phyloP scores from a whole-genome alignment of 805 yeast species.

The Candida yuanshanica region DNA sequence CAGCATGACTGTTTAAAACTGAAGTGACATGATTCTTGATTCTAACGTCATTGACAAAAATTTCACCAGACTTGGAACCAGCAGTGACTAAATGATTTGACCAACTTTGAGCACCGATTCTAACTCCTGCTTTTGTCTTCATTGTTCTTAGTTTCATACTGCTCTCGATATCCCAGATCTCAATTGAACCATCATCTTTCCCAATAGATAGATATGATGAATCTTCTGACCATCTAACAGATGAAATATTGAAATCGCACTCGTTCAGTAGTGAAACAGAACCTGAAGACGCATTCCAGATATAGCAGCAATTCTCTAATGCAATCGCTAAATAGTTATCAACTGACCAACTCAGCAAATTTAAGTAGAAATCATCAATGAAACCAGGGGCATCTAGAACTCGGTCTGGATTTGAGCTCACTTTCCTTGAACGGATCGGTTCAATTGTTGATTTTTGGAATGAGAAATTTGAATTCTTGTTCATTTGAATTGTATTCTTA shows the following conservation, averaged over 20 bases:
- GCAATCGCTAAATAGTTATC: slow-evolving; percentile 85
- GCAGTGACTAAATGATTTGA: slow-evolving; percentile 69
- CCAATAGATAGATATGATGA: slow-evolving; percentile 85
- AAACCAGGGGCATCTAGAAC: slow-evolving; percentile 96
- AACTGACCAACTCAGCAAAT: slow-evolving; percentile 81
- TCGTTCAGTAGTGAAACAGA: slow-evolving; percentile 66
- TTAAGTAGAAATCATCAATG: slow-evolving; percentile 86
- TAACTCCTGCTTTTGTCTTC: slow-evolving; percentile 58
- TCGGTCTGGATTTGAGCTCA: slow-evolving; percentile 85
- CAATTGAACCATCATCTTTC: slow-evolving; percentile 73
- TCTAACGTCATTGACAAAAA: slow-evolving; percentile 87
- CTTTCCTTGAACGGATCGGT: slow-evolving; percentile 63
- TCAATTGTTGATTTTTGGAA: slow-evolving; percentile 40
- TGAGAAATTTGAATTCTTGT: slow-evolving; percentile 17
- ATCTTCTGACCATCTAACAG: slow-evolving; percentile 88
- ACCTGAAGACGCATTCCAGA: slow-evolving; percentile 89
- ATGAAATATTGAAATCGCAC: slow-evolving; percentile 51
- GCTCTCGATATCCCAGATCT: slow-evolving; percentile 90
- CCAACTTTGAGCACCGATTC: slow-evolving; percentile 87
- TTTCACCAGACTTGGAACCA: slow-evolving; percentile 84
- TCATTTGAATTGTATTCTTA: slow-evolving; percentile 20
- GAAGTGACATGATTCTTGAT: slow-evolving; percentile 67
- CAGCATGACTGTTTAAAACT: slow-evolving; percentile 61
- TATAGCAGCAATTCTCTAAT: slow-evolving; percentile 72
- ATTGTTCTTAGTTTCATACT: slow-evolving; percentile 71